Conservation (phyloP, 2,329 filamentous ascomycete species). For the Calonectria pteridis region DNA sequence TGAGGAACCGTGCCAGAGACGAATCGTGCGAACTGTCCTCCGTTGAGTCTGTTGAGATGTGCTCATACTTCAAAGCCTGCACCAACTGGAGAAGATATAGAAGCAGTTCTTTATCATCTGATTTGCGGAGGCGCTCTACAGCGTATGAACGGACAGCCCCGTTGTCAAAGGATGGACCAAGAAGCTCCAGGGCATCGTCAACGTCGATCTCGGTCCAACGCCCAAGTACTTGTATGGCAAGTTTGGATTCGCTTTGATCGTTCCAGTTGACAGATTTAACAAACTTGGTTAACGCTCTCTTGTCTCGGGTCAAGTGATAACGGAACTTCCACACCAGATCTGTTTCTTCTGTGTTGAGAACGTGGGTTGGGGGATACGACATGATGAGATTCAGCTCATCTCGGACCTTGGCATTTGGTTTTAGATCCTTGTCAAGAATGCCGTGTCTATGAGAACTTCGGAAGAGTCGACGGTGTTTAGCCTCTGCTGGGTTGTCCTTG, state of each 20-base stretch:
- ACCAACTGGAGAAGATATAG: slow-evolving; percentile 94
- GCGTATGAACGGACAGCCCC: slow-evolving; percentile 90
- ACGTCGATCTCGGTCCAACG: slow-evolving; percentile 98
- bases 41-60: slow-evolving; percentile 70
- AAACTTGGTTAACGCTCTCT: slow-evolving; percentile 93
- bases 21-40: slow-evolving; percentile 78
- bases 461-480: slow-evolving; percentile 92
- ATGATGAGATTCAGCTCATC: slow-evolving; percentile 94
- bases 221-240: slow-evolving; percentile 88
- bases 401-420: slow-evolving; percentile 94
- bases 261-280: slow-evolving; percentile 98
- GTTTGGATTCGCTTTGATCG: slow-evolving; percentile 85
- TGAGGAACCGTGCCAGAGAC: slow-evolving; percentile 89
- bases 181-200: slow-evolving; percentile 93
- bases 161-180: slow-evolving; percentile 93
- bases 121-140: slow-evolving; percentile 89
- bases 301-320: slow-evolving; percentile 93
- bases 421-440: slow-evolving; percentile 94
- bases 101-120: slow-evolving; percentile 91
- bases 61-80: slow-evolving; percentile 94
- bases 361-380: slow-evolving; percentile 91
- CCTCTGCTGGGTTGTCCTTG: slow-evolving; percentile 92
- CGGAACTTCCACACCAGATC: slow-evolving; percentile 98
- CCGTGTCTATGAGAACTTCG: slow-evolving; percentile 91
- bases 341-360: slow-evolving; percentile 89